Conservation (phyloP, 2,329 filamentous ascomycete genomes). For the Clarireedia sp. region DNA sequence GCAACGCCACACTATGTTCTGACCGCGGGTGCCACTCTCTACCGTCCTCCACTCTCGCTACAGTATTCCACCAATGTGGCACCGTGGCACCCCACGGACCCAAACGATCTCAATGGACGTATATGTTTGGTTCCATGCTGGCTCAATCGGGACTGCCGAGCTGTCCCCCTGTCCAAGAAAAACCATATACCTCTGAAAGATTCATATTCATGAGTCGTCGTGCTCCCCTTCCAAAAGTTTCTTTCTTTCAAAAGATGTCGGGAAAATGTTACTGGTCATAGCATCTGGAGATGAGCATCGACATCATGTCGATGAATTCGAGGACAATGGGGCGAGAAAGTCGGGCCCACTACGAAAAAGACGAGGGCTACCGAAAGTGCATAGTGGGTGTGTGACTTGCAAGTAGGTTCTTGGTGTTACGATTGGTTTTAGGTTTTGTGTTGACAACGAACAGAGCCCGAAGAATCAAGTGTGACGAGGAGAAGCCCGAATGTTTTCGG, state of each 20-base stretch:
- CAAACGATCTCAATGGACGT: too few species aligned
- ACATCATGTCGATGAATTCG: not conserved
- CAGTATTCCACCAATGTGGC: too few species aligned
- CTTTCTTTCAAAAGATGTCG: not conserved
- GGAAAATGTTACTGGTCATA: constrained; percentile 6
- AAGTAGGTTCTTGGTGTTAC: not conserved
- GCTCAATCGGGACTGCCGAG: too few species aligned
- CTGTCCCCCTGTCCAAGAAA: too few species aligned
- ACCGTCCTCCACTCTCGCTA: too few species aligned
- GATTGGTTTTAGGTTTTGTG: not conserved
- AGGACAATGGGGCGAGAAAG: not conserved
- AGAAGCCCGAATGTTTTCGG: constrained; percentile 1
- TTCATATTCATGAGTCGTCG: too few species aligned
- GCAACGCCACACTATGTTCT: too few species aligned
- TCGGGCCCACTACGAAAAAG: not conserved
- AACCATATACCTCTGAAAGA: too few species aligned
- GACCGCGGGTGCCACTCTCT: too few species aligned
- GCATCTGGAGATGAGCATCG: not conserved
- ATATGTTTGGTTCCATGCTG: too few species aligned
- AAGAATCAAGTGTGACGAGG: constrained; percentile 7
- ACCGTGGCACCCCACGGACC: too few species aligned
- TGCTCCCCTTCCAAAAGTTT: not conserved
- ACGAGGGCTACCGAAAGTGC: constrained; percentile 2
- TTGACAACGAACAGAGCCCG: not conserved
- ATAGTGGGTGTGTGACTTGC: constrained; percentile 3